Conservation (phyloP, 192 early-diverging fungal species). For the Pilobolus umbonatus region DNA sequence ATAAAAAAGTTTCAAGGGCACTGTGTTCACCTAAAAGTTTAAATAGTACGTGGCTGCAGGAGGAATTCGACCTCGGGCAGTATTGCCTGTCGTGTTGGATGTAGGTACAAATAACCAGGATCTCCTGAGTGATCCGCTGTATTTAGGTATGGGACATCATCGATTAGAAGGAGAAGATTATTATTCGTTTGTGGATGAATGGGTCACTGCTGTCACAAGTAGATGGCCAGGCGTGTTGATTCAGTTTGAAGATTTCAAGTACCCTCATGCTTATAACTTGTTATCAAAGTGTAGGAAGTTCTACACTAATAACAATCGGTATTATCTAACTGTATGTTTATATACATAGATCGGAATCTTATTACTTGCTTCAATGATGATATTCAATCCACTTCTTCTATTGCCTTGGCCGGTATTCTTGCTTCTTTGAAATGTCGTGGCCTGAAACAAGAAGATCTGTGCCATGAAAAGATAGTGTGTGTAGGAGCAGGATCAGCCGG, state of each 20-base stretch:
- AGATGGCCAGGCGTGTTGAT: slow-evolving; percentile 43
- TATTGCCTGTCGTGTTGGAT: slow-evolving; percentile 85
- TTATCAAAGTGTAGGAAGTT: slow-evolving; percentile 13
- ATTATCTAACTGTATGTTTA: not conserved
- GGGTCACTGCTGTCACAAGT: slow-evolving; percentile 47
- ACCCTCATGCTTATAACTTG: slow-evolving; percentile 23
- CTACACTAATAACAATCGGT: not conserved
- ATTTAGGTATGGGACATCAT: slow-evolving; percentile 70
- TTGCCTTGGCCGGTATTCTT: slow-evolving; percentile 54
- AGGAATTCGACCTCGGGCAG: slow-evolving; percentile 52
- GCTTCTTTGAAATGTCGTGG: slow-evolving; percentile 36
- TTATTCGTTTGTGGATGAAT: slow-evolving; percentile 61
- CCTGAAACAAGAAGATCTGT: slow-evolving; percentile 36
- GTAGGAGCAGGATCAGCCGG: slow-evolving; percentile 62
- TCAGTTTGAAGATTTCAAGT: slow-evolving; percentile 26
- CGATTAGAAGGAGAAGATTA: slow-evolving; percentile 63
- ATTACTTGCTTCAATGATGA: slow-evolving; percentile 91
- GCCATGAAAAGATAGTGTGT: slow-evolving; percentile 52
- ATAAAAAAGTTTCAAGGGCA: too few species aligned
- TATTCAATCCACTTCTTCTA: slow-evolving; percentile 83
- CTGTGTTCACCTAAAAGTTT: too few species aligned
- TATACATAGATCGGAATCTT: slow-evolving; percentile 61
- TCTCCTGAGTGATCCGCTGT: slow-evolving; percentile 81
- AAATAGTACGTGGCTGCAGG: slow-evolving; percentile 20
- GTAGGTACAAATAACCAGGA: slow-evolving; percentile 82